Evolutionary conservation across 2,329 filamentous ascomycete species (phyloP).

Genomic region (Nigrospora oryzae): DNA sequence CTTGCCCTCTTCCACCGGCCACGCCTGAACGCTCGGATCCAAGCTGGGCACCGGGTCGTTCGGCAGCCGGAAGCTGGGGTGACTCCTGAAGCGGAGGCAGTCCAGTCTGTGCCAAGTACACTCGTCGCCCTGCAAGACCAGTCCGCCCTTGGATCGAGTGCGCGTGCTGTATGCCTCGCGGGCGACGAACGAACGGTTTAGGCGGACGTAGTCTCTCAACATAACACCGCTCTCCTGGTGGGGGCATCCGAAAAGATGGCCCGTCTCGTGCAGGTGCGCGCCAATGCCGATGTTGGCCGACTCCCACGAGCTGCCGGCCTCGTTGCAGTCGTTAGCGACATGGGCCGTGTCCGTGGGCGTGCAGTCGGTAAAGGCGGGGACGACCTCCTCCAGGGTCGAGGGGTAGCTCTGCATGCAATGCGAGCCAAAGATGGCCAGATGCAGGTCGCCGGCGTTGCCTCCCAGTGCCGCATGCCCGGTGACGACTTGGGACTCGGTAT

Average conservation of each 20-base stretch:
- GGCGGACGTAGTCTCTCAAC: slow-evolving; percentile 75
- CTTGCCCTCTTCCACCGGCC: slow-evolving; percentile 70
- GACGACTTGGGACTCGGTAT: slow-evolving; percentile 59
- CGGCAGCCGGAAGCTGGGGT: slow-evolving; percentile 82
- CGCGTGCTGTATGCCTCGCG: slow-evolving; percentile 81
- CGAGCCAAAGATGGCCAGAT: slow-evolving; percentile 85
- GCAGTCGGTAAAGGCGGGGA: slow-evolving; percentile 81
- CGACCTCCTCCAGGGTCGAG: slow-evolving; percentile 79
- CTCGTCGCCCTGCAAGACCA: slow-evolving; percentile 71
- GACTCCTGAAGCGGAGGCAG: slow-evolving; percentile 77
- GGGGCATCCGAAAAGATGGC: slow-evolving; percentile 82
- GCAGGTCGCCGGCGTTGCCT: slow-evolving; percentile 61
- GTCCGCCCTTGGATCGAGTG: slow-evolving; percentile 72
- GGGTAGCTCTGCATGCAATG: slow-evolving; percentile 90
- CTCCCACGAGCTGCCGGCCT: slow-evolving; percentile 89
- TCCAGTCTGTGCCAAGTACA: slow-evolving; percentile 90
- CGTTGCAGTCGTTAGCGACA: slow-evolving; percentile 79
- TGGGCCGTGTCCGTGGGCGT: slow-evolving; percentile 75
- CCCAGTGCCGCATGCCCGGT: slow-evolving; percentile 80
- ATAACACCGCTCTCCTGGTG: slow-evolving; percentile 90
- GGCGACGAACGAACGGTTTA: slow-evolving; percentile 76
- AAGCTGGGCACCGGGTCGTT: slow-evolving; percentile 56
- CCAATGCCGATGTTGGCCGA: slow-evolving; percentile 92
- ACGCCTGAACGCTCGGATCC: slow-evolving; percentile 78
- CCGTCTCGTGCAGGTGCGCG: slow-evolving; percentile 84